These are phyloP conservation scores for Moesziomyces antarcticus DNA, from an alignment of 1,284 basidiomycete species.

Conservation along the genomic window DNA sequence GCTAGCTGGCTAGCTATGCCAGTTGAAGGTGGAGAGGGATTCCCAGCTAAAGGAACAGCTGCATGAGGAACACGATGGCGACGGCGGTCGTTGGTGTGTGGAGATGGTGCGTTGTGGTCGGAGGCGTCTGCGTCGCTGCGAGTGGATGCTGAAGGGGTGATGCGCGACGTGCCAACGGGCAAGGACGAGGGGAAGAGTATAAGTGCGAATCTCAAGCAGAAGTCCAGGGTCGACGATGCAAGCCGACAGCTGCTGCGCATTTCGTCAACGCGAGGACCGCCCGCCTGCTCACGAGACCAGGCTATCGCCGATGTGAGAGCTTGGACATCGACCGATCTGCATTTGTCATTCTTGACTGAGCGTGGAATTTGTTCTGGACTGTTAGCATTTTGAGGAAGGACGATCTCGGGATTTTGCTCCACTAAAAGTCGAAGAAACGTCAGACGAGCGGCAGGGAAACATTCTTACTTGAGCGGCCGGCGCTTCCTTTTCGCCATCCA, in stretches of 20 bases:
- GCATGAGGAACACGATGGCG: neutral
- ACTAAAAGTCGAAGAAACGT: neutral
- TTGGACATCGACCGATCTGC: neutral
- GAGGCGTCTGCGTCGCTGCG: neutral
- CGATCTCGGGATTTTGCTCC: neutral
- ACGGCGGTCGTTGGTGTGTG: neutral
- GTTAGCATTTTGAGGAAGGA: neutral
- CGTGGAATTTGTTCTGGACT: neutral
- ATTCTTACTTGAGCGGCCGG: neutral
- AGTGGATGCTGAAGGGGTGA: neutral
- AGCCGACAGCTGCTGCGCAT: neutral
- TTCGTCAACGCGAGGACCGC: neutral
- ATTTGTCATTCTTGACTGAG: neutral
- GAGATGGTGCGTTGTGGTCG: neutral
- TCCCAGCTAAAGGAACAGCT: constrained; percentile 6
- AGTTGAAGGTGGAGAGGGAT: constrained; percentile 1
- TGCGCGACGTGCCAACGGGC: neutral
- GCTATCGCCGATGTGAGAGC: neutral
- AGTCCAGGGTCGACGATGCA: neutral
- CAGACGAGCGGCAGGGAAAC: neutral
- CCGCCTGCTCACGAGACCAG: neutral
- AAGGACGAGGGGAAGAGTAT: neutral
- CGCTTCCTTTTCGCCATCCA: neutral
- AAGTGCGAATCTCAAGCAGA: neutral
- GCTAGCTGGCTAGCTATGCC: constrained; percentile 31